phyloP scores from a whole-genome alignment of 352 stramenopile species.

The Lagenidium giganteum region DNA sequence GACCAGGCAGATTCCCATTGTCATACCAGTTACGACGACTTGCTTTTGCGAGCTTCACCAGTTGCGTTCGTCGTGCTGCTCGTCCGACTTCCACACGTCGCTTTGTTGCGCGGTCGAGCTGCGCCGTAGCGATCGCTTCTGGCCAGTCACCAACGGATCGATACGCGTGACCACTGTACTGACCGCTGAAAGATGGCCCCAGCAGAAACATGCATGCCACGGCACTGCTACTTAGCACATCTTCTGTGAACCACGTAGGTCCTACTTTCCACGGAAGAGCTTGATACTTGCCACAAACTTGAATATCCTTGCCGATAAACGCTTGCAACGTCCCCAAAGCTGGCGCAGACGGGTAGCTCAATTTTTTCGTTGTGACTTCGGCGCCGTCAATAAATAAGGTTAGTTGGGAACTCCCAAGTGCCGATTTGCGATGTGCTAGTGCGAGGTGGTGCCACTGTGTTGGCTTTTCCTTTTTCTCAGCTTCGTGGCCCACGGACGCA shows the following conservation, averaged over 20 bases:
- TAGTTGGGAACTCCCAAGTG: slow-evolving; percentile 66
- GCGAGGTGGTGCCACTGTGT: slow-evolving; percentile 72
- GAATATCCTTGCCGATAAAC: slow-evolving; percentile 71
- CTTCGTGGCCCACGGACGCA: not conserved
- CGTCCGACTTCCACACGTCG: slow-evolving; percentile 47
- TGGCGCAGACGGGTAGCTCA: slow-evolving; percentile 55
- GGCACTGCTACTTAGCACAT: slow-evolving; percentile 35
- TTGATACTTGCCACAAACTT: slow-evolving; percentile 58
- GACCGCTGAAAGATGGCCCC: slow-evolving; percentile 49
- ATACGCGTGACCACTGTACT: slow-evolving; percentile 64
- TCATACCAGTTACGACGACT: slow-evolving; percentile 46
- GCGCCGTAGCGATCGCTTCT: slow-evolving; percentile 49
- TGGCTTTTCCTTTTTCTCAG: slow-evolving; percentile 17
- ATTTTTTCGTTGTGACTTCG: slow-evolving; percentile 70
- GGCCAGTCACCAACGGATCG: slow-evolving; percentile 63
- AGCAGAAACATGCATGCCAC: slow-evolving; percentile 64
- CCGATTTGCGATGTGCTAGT: slow-evolving; percentile 63
- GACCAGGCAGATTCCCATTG: slow-evolving; percentile 5
- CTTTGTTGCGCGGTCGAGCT: slow-evolving; percentile 52
- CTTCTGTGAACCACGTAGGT: slow-evolving; percentile 60
- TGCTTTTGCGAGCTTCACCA: slow-evolving; percentile 34
- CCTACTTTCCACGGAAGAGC: slow-evolving; percentile 63
- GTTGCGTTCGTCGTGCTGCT: slow-evolving; percentile 38
- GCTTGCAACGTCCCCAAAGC: slow-evolving; percentile 40
- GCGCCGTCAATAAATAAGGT: slow-evolving; percentile 71